Percentiles rank a stretch among this genome's conserved stretches.
These are phyloP conservation scores for Pestalotiopsis sp. DNA, from an alignment of 2,329 filamentous ascomycete genomes.

Conservation along the genomic window DNA sequence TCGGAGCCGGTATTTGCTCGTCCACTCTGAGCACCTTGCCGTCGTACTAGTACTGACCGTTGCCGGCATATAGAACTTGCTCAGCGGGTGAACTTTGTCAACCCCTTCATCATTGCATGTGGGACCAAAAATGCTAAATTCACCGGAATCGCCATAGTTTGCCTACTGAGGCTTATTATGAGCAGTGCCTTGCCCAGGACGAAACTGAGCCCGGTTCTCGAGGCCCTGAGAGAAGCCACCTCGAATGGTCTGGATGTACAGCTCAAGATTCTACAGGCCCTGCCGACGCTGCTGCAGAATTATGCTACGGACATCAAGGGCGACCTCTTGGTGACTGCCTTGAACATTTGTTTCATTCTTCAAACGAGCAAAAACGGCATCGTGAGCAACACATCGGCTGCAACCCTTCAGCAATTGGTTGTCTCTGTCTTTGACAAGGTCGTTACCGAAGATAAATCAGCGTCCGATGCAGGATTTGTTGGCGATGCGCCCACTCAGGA, in stretches of 20 bases:
- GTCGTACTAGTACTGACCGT: conserved; percentile 14
- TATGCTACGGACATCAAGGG: conserved; percentile 82
- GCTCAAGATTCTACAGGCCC: conserved; percentile 89
- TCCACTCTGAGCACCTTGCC: not conserved
- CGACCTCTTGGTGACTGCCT: conserved; percentile 75
- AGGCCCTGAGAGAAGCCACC: conserved; percentile 84
- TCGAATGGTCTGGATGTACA: conserved; percentile 85
- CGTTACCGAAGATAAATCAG: conserved; percentile 70
- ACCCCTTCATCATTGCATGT: conserved; percentile 93
- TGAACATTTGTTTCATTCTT: conserved; percentile 90
- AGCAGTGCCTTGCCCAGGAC: conserved; percentile 77
- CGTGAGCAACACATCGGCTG: conserved; percentile 93
- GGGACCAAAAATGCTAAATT: conserved; percentile 89
- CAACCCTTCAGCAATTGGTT: conserved; percentile 93
- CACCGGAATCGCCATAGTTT: conserved; percentile 83
- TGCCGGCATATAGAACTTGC: conserved; percentile 68
- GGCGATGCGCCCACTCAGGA: conserved; percentile 70
- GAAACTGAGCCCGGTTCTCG: conserved; percentile 82
- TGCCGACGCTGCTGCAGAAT: conserved; percentile 88
- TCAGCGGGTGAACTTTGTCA: conserved; percentile 80
- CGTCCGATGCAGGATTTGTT: conserved; percentile 56
- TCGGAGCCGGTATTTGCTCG: conserved; percentile 62
- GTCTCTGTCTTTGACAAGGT: conserved; percentile 94
- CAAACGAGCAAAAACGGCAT: conserved; percentile 91
- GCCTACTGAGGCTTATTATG: conserved; percentile 86